These are phyloP conservation scores for Neurospora sp. DNA, from an alignment of 2,329 filamentous ascomycete species.

Conservation along the genomic window DNA sequence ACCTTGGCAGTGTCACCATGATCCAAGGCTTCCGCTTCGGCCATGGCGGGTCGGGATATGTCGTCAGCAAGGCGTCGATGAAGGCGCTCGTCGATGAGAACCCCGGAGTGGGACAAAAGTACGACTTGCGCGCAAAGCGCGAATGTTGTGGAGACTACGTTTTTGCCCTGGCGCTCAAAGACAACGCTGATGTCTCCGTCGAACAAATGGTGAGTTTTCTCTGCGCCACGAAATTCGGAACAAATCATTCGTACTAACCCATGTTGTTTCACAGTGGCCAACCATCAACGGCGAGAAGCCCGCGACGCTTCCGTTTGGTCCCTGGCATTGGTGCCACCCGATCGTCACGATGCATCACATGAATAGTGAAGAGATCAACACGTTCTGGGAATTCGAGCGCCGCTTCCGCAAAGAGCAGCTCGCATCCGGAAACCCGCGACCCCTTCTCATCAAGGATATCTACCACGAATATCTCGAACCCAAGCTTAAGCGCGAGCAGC, in stretches of 20 bases:
- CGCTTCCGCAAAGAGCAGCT: conserved; percentile 21
- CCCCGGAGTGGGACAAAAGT: conserved; percentile 34
- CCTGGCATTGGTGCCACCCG: conserved; percentile 44
- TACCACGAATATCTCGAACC: conserved; percentile 35
- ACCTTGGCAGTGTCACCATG: conserved; percentile 40
- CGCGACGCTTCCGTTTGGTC: conserved; percentile 35
- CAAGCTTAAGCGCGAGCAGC: conserved; percentile 26
- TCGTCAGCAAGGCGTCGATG: conserved; percentile 43
- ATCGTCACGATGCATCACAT: conserved; percentile 48
- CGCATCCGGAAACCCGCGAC: conserved; percentile 13
- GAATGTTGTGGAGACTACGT: conserved; percentile 44
- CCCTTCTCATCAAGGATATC: conserved; percentile 36
- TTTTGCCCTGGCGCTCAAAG: conserved; percentile 35
- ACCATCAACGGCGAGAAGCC: conserved; percentile 48
- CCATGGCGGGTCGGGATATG: conserved; percentile 47
- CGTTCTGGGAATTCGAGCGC: conserved; percentile 42
- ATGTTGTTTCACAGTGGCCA: conserved; percentile 30
- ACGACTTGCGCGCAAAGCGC: conserved; percentile 29
- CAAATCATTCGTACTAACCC: not conserved
- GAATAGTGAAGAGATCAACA: conserved; percentile 37
- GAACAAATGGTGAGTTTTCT: conserved; percentile 30
- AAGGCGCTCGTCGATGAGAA: conserved; percentile 31
- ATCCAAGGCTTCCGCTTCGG: conserved; percentile 35
- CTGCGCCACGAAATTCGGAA: not conserved
- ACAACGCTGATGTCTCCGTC: conserved; percentile 33